Base-by-base conservation (phyloP, 2,329 filamentous ascomycete genomes). In the Escovopsis sp. region DNA sequence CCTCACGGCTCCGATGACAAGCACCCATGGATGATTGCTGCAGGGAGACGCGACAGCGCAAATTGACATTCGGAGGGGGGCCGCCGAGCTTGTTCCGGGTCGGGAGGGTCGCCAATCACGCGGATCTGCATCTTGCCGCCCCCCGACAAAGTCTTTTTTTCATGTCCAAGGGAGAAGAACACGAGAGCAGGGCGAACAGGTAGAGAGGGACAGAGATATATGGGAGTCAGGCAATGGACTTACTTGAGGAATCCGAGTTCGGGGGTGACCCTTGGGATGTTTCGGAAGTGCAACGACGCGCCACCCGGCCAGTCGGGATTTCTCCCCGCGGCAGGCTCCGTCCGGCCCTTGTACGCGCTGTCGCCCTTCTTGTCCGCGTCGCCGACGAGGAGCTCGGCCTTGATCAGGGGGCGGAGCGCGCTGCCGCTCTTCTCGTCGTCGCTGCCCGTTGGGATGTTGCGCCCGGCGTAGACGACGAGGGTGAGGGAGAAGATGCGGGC, bases 321-420 rank as follows among this genome's bases (percentile, higher is more conserved):
- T 37, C 73, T 67, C 0, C 78, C 73, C 53, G 66, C 70, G 34
- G 64, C 64, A 19, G 66, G 64, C n/a, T 65, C 64, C 7, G 75
- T 81, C 54, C 69, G 69, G 46, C 68, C 67, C 54, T 81, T 81
- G 64, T 72, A 78, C 36, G 70, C 70, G 39, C 66, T 70, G 50
- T 76, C 34, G n/a, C 42, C 38, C 15, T 58, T 56, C 26, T 53
- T 59, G 19, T 55, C 56, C 12, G 46, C 41, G 26, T 53, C 68
- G 55, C 91, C 86, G 12, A 88, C 76, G 58, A 93, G 85, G 43
- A 95, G 62, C 57, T 91, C 82, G 48, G 80, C 81, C 56, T 82
- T 86, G 52, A 94, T 73, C 45, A 83, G 75, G 2, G 85, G 85
- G 34, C 77, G 75, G 47, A 91, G 45, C 15, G 51, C 51, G 40